Evolutionary conservation across 805 yeast genomes (phyloP).

Genomic region (Diddensiella santjacobensis): DNA sequence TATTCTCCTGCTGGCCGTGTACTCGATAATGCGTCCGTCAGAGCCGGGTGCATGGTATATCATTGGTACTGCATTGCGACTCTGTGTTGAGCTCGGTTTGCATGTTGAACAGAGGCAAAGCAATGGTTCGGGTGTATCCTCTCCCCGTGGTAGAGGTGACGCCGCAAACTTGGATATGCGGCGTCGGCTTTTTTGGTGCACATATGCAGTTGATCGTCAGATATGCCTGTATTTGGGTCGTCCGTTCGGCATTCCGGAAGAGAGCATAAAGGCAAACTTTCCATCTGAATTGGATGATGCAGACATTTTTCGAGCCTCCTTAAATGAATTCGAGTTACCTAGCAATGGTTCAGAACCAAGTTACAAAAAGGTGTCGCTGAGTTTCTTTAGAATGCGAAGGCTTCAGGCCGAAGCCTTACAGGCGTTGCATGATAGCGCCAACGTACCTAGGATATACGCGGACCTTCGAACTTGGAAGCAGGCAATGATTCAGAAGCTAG

Average conservation of each 20-base stretch:
- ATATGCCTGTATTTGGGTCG: slow-evolving; percentile 82
- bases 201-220: slow-evolving; percentile 81
- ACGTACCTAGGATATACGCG: slow-evolving; percentile 60
- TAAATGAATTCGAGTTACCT: slow-evolving; percentile 20
- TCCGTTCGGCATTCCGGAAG: slow-evolving; percentile 87
- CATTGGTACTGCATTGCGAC: slow-evolving; percentile 71
- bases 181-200: slow-evolving; percentile 82
- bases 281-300: slow-evolving; percentile 78
- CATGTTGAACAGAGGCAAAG: slow-evolving; percentile 53
- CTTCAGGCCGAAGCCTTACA: slow-evolving; percentile 76
- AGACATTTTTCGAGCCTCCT: slow-evolving; percentile 34
- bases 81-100: slow-evolving; percentile 79
- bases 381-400: slow-evolving; percentile 65
- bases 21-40: slow-evolving; percentile 83
- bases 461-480: slow-evolving; percentile 60
- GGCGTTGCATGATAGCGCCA: slow-evolving; percentile 65
- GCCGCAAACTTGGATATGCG: slow-evolving; percentile 64
- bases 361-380: slow-evolving; percentile 62
- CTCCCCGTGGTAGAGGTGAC: slow-evolving; percentile 34
- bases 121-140: slow-evolving; percentile 4
- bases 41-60: slow-evolving; percentile 93
- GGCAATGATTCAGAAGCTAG: slow-evolving; percentile 48
- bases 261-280: slow-evolving; percentile 62
- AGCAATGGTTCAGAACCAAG: slow-evolving; percentile 40
- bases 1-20: slow-evolving; percentile 59